Evolutionary conservation across 331 rosid genomes (phyloP).

Genomic region (Ulmus americana): DNA sequence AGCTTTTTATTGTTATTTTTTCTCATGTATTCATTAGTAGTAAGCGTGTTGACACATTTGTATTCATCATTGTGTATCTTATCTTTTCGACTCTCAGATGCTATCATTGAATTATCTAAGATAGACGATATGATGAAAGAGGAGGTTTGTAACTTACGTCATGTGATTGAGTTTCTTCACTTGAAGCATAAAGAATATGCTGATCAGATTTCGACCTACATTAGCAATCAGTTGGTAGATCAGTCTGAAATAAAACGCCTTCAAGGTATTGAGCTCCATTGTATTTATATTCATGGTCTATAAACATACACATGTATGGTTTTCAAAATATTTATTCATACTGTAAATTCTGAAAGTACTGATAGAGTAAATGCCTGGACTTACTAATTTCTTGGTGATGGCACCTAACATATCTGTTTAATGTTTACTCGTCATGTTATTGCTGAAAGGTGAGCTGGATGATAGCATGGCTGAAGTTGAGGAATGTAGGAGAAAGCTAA

Average conservation of each 20-base stretch:
- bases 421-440: constrained; percentile 23
- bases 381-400: constrained; percentile 13
- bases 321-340: constrained; percentile 14
- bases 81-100: constrained; percentile 52
- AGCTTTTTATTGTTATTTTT: constrained; percentile 15
- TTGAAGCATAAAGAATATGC: constrained; percentile 59
- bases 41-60: constrained; percentile 21
- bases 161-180: constrained; percentile 58
- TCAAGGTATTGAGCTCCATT: constrained; percentile 44
- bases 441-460: constrained; percentile 71
- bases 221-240: constrained; percentile 40
- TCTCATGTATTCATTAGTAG: constrained; percentile 9
- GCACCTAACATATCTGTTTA: constrained; percentile 16
- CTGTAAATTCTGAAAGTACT: constrained; percentile 4
- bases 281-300: background rate
- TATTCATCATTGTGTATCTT: constrained; percentile 18
- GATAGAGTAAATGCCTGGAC: background rate
- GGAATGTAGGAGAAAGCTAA: constrained; percentile 81
- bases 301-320: constrained; percentile 1
- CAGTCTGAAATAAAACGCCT: constrained; percentile 55
- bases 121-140: constrained; percentile 72
- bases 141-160: constrained; percentile 53
- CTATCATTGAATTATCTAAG: constrained; percentile 53
- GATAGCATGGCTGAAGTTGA: constrained; percentile 82
- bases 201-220: constrained; percentile 39